Evolutionary conservation across 352 stramenopile genomes (phyloP), one percentile per base, ranked within the genome.

Genomic region (Phytophthora sp.): DNA sequence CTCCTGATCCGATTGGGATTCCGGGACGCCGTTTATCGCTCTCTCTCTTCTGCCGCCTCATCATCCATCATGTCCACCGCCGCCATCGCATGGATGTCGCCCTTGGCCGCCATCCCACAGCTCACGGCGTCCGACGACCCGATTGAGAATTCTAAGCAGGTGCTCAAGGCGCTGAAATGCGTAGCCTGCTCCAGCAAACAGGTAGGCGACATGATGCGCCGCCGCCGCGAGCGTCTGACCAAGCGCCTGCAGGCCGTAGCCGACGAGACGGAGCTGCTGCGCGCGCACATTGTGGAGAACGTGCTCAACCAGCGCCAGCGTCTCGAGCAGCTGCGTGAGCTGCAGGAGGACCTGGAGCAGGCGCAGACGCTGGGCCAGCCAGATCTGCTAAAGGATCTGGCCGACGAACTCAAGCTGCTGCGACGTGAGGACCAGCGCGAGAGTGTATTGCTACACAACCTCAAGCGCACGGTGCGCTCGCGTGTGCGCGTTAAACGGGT

Each of bases 91-190:
- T 74, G 61, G 46, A 71, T 80, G 51, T 61, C 62, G 24, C 61
- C 72, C 44, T 55, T 73, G 49, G 38, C 75, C 30, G 38, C 63
- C 57, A 64, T 66, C 36, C 70, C 57, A n/a, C 33, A 57, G 42
- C 52, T 80, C 44, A 57, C 69, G 39, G 45, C 36, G 12, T 69
- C 61, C 9, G 60, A 73, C 44, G 68, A 73, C 68, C 74, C 69
- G 12, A 41, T 69, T 3, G 79, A 88, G 60, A 76, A 66, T 18
- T 80, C 75, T 57, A 84, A 86, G 73, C 80, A 89, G 57, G 76
- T 79, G 54, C 82, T 79, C 52, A 89, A 89, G 63, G 77, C 77
- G 52, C 76, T 89, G 55, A 89, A 89, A 54, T 82, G 70, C 71
- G 80, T 89, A 38, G 77, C 77, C 45, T 85, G 76, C 57, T 84